Evolutionary conservation across 371 early-diverging fungal genomes (phyloP).

Genomic region (Mucor indicus): DNA sequence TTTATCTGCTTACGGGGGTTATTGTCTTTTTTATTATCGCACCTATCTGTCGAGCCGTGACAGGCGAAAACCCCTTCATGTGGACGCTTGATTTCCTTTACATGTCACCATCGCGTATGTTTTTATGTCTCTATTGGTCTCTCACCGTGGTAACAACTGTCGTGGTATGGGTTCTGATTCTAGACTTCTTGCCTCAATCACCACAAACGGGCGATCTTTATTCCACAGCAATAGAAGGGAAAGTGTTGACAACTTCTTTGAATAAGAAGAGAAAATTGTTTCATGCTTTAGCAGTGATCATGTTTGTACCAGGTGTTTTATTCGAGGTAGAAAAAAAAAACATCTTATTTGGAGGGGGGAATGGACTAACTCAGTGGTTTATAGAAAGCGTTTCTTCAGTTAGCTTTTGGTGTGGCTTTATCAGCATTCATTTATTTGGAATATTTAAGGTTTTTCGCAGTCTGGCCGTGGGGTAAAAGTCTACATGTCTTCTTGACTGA

Average conservation of each 20-base stretch:
- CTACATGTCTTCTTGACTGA: conserved; percentile 70
- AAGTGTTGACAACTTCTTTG: conserved; percentile 47
- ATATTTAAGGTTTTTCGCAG: conserved; percentile 72
- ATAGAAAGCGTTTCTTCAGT: conserved; percentile 69
- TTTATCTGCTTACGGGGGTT: conserved; percentile 36
- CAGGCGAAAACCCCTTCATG: conserved; percentile 55
- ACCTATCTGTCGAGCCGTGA: conserved; percentile 43
- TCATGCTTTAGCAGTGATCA: conserved; percentile 77
- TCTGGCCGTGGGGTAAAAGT: conserved; percentile 68
- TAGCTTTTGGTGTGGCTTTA: conserved; percentile 81
- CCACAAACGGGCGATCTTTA: conserved; percentile 17
- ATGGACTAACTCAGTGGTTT: background rate
- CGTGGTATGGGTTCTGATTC: conserved; percentile 48
- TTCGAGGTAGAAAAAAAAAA: conserved; percentile 76
- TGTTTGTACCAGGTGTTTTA: conserved; percentile 85
- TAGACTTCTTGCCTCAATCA: conserved; percentile 39
- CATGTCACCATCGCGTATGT: conserved; percentile 38
- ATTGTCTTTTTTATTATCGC: conserved; percentile 45
- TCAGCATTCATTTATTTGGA: conserved; percentile 73
- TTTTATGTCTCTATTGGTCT: conserved; percentile 62
- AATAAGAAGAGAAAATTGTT: conserved; percentile 83
- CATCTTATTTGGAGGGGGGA: too few relatives aligned
- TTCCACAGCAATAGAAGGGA: conserved; percentile 14
- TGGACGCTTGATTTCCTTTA: conserved; percentile 61
- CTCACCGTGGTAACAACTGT: conserved; percentile 53